Base-by-base conservation (phyloP, 106 monocot species). In the Posidonia australis region DNA sequence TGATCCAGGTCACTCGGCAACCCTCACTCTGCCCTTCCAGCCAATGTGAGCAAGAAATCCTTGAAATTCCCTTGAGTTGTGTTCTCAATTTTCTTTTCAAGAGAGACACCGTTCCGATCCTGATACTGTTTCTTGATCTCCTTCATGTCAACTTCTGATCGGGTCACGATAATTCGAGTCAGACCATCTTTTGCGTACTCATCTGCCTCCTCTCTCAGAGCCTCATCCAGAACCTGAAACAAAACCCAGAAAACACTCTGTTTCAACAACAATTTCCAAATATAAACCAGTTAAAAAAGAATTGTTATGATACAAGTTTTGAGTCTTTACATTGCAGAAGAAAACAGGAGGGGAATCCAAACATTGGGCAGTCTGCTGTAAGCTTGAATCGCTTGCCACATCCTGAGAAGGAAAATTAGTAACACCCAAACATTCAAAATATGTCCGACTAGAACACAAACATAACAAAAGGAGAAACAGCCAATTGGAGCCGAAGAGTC, bases 21-120 rank as follows among this genome's bases (percentile, higher is more conserved):
- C 45, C 12, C 44, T 45, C 45, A 45, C 45, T 45, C 45, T 45
- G 9, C 24, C 25, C 24, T 23, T 13, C 24, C 20, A 54, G 76
- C 61, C 29, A 86, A 67, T 17, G 85, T 73, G 59, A 86, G 64
- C 72, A 85, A 54, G 17, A 75, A 65, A 73, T 81, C 85, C 70
- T 65, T 81, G 67, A 78, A 85, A 67, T 67, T 71, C 21, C 81
- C 81, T 53, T 71, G 51, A 3, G 76, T 70, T 59, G 19, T 66
- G 49, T 73, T 76, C 1, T 68, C 14, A 19, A 86, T 64, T 49
- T 44, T 54, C 10, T 79, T 76, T 67, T 76, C 81, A 24, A 86
- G 73, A 53, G 66, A 58, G 23, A 42, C 36, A 51, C 85, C 78
- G 60, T 69, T 60, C 43, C 58, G 67, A 45, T 67, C 53, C 28